Base-by-base conservation (phyloP, 192 early-diverging fungal species). In the Umbelopsis sp. region DNA sequence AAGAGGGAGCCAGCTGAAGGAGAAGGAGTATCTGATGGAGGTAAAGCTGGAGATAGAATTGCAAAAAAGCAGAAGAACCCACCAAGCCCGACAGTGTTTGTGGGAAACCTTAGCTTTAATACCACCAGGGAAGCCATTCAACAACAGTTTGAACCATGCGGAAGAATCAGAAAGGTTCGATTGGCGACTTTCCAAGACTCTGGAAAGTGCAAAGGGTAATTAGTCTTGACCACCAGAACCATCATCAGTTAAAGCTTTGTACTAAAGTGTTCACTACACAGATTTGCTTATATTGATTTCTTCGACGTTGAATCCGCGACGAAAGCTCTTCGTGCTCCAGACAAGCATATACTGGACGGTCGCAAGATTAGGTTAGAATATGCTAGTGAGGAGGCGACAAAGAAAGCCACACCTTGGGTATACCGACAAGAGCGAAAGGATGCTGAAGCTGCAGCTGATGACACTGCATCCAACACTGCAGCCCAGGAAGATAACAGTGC, bases 121-220 rank as follows among this genome's bases (percentile, higher is more conserved):
- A 76, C 84, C 8, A 91, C 83, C 20, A 59, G 75, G 14, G 78
- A 81, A 14, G 76, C 80, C 21, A 67, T 92, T 22, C 81, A 86
- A 41, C 65, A 81, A n/a, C 52, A 83, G 8, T 92, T 92, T 82
- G 81, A 79, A 44, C 79, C 78, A 59, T 89, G 82, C 56, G 91
- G 90, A 36, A 79, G 86, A 70, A 86, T 92, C 32, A 80, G 86
- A 20, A 86, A 86, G n/a, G 87, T 93, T 16, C 80, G 90, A 20
- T 69, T 93, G 65, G 89, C 87, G 1, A 90, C 90, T 1, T 93
- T 93, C 66, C 86, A 93, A 70, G 91, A 93, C 70, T 84, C 84
- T 51, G 88, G 89, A 70, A 91, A 91, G 73, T 91, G 89, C 84
- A 91, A 91, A 80, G 91, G 91, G 85, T 87, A 81, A 77, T 66